A percentile compares a stretch with the other conserved stretches of the same genome.
Evolutionary conservation across 352 stramenopile species (phyloP).

Genomic region (Globisporangium nagaii): DNA sequence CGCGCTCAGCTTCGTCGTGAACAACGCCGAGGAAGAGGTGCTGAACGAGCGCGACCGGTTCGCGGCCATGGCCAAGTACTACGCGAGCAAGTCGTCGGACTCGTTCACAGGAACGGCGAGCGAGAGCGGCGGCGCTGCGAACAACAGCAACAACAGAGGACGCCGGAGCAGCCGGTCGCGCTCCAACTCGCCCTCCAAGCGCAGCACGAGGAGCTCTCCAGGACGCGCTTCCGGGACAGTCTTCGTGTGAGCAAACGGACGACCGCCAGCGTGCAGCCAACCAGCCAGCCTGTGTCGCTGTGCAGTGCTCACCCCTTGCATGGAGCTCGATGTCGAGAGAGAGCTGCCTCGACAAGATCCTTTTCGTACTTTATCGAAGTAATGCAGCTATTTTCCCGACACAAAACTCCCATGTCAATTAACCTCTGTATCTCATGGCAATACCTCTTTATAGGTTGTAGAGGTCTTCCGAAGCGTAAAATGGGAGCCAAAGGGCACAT

Average conservation of each 20-base stretch:
- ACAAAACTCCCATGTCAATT: no score
- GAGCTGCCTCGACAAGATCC: neutral
- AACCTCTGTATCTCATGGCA: no score
- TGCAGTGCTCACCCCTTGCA: no score
- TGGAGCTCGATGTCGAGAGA: no score
- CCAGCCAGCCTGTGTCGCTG: neutral
- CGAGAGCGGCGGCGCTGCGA: neutral
- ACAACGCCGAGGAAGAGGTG: slow-evolving; percentile 34
- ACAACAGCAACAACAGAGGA: neutral
- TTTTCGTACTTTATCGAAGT: neutral
- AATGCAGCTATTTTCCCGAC: no score
- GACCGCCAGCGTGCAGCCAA: neutral
- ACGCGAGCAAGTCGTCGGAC: neutral
- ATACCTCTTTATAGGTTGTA: no score
- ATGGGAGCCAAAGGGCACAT: no score
- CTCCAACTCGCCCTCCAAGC: slow-evolving; percentile 15
- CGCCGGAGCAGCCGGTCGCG: slow-evolving; percentile 10
- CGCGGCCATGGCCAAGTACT: slow-evolving; percentile 12
- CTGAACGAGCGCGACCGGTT: slow-evolving; percentile 14
- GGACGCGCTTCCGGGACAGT: neutral
- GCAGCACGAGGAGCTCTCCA: slow-evolving; percentile 4
- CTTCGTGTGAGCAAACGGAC: neutral
- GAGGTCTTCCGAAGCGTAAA: no score
- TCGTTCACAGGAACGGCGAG: slow-evolving; percentile 4
- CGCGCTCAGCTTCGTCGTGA: slow-evolving; percentile 47